Percentiles rank a stretch among this genome's conserved stretches.
Conservation (phyloP, 202 grass and related monocot genomes). For the Bolboschoenoplectus hybrid region DNA sequence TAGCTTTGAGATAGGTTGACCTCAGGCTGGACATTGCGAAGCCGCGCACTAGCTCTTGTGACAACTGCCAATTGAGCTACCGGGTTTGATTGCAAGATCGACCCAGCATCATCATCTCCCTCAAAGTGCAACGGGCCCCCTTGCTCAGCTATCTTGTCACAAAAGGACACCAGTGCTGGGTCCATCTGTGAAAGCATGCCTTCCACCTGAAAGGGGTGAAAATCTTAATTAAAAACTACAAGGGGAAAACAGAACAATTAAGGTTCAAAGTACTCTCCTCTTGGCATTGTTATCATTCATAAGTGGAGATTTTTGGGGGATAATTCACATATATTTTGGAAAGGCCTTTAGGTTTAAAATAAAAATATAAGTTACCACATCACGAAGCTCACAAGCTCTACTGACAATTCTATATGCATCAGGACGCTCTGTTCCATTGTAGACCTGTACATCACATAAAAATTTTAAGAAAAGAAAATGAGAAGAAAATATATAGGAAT, state of each 20-base stretch:
- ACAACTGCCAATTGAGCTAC: constrained; percentile 73
- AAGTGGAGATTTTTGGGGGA: neutral
- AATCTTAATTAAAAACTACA: constrained; percentile 11
- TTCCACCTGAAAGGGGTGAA: constrained; percentile 62
- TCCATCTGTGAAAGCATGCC: constrained; percentile 99
- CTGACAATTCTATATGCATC: constrained; percentile 93
- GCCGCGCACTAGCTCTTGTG: constrained; percentile 83
- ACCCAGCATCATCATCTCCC: constrained; percentile 55
- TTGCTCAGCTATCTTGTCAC: constrained; percentile 88
- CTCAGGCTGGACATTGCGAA: constrained; percentile 94
- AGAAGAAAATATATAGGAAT: constrained; percentile 18
- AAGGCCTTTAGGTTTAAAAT: neutral
- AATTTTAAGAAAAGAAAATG: neutral
- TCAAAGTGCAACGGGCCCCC: constrained; percentile 60
- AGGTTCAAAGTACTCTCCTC: neutral
- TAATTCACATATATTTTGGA: neutral
- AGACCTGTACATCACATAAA: constrained; percentile 54
- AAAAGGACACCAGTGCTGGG: constrained; percentile 83
- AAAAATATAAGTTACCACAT: constrained; percentile 66
- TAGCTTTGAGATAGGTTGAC: constrained; percentile 77
- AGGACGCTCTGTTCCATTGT: constrained; percentile 81
- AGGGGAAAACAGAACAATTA: neutral
- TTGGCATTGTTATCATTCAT: neutral
- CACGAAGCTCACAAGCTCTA: constrained; percentile 93
- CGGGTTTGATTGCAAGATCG: constrained; percentile 65